phyloP scores from a whole-genome alignment of 1,139 yeast genomes.

The Yamadazyma taylorii region DNA sequence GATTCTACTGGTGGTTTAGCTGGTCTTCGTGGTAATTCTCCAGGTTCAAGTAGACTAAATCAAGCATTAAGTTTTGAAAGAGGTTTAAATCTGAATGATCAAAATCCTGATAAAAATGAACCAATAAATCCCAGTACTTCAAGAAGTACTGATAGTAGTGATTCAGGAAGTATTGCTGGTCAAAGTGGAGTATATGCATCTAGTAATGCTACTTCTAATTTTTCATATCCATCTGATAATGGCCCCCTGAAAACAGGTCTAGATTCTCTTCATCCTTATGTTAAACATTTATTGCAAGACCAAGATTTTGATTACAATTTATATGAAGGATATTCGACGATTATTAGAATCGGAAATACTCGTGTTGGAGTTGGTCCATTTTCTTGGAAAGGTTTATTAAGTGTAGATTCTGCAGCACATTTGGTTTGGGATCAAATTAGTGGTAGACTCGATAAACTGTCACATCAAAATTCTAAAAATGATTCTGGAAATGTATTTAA shows the following conservation, averaged over 20 bases:
- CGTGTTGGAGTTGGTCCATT: not conserved
- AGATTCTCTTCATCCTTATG: not conserved
- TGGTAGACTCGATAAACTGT: too few relatives aligned
- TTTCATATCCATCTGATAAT: not conserved
- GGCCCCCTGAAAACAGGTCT: not conserved
- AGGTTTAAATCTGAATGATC: too few relatives aligned
- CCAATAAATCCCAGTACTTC: not conserved
- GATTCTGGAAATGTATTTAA: too few relatives aligned
- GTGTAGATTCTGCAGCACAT: not conserved
- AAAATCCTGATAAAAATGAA: too few relatives aligned
- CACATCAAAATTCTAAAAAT: too few relatives aligned
- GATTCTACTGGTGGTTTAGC: too few relatives aligned
- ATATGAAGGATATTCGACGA: not conserved
- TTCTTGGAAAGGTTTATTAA: not conserved
- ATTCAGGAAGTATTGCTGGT: not conserved
- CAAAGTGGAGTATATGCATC: not conserved
- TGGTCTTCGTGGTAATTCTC: too few relatives aligned
- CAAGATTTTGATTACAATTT: constrained; percentile 1
- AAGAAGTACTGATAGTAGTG: not conserved
- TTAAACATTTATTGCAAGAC: not conserved
- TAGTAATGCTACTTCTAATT: not conserved
- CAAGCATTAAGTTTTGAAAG: too few relatives aligned
- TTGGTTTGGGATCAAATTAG: not conserved
- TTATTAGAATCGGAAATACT: not conserved
- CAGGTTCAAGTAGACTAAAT: too few relatives aligned